These are phyloP conservation scores for Sclerotinia subarctica DNA, from an alignment of 2,329 filamentous ascomycete species.

Conservation along the genomic window DNA sequence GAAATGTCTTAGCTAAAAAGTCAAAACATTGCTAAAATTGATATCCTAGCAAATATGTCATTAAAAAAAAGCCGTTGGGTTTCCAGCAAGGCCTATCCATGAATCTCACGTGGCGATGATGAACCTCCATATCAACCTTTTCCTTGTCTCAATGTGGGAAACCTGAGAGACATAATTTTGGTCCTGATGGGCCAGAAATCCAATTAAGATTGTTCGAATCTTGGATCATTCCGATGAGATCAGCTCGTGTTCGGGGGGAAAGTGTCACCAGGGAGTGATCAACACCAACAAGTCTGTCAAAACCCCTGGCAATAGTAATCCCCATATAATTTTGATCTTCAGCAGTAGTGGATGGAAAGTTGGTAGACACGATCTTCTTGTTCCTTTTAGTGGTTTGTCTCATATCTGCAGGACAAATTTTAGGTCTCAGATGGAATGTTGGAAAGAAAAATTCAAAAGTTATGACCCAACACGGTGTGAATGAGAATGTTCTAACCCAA, in stretches of 20 bases:
- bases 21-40: not conserved
- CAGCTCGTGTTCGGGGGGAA: conserved; percentile 16
- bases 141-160: not conserved
- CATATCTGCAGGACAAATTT: not conserved
- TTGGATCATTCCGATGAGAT: conserved; percentile 6
- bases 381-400: not conserved
- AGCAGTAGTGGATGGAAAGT: not conserved
- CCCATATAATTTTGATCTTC: conserved; percentile 13
- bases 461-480: not conserved
- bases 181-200: not conserved
- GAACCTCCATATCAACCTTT: conserved; percentile 3
- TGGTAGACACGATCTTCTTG: not conserved
- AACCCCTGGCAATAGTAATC: conserved; percentile 5
- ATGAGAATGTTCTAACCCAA: not conserved
- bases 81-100: conserved; percentile 21
- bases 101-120: conserved; percentile 18
- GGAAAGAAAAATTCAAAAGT: not conserved
- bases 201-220: conserved; percentile 7
- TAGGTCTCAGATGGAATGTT: not conserved
- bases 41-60: not conserved
- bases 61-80: conserved; percentile 17
- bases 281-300: not conserved
- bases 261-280: conserved; percentile 4
- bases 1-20: not conserved
- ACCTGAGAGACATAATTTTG: not conserved